Base-by-base conservation (phyloP, 768 basidiomycete genomes). In the Solioccasus polychromus region DNA sequence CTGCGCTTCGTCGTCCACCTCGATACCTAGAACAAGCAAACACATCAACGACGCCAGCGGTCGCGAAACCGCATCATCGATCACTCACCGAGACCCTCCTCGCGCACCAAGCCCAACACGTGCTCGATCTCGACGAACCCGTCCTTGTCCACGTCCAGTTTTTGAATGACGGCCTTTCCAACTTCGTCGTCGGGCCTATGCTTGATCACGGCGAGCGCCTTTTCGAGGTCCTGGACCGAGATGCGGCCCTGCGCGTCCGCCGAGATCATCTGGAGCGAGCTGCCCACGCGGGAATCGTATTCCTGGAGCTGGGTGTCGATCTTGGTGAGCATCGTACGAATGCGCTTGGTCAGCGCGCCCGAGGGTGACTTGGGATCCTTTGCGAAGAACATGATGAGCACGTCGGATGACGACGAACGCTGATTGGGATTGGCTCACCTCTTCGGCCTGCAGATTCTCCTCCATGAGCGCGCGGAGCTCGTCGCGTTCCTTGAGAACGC, bases 81-180 rank as follows among this genome's bases (percentile, higher is more conserved):
- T 23, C 1, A 63, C 78, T 38, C 57, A 85, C 87, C 87, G 19
- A 94, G 68, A 12, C 91, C 91, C 54, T 92, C 89, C 68, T 96
- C 89, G 57, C 82, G 78, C 19, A 94, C 88, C 52, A 95, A 70
- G 11, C 87, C 90, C 46, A 95, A 67, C 28, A 99, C 93, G 60
- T 99, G 94, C 66, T 95, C 91, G 36, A 98, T 76, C 62, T 94
- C 91, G 20, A 97, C 93, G 60, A 83, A 95, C 0, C 95, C 94
- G 62, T 98, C 95, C 67, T 90, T 83, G 69, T 98, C 95, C 9
- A 91, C 88, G 63, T 99, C 96, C 58, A 98, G 71, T 68, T 98
- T 98, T 61, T 91, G 83, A 42, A 94, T 82, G 40, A 99, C 83
- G 18, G 80, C 83, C 49, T 85, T 82, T 19, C 91, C 89, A 14